Percentiles rank a stretch among this genome's conserved stretches.
Conservation (phyloP, 345 rosid genomes). For the Adansonia digitata region DNA sequence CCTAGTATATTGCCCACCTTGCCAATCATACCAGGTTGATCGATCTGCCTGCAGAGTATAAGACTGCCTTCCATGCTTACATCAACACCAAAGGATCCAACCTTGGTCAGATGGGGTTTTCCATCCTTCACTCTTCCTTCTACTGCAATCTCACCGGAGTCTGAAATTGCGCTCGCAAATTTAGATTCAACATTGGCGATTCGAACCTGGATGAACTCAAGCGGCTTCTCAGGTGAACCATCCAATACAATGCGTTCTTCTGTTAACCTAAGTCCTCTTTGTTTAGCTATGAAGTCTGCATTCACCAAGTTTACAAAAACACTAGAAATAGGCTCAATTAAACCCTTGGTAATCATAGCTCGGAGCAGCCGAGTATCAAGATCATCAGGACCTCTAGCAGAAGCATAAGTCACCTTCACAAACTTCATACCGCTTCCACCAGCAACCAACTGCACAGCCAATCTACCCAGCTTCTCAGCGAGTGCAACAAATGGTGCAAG, state of each 20-base stretch:
- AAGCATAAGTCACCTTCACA: slow-evolving; percentile 50
- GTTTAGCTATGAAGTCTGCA: slow-evolving; percentile 63
- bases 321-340: slow-evolving; percentile 60
- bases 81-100: slow-evolving; percentile 66
- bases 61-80: slow-evolving; percentile 68
- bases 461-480: slow-evolving; percentile 57
- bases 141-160: slow-evolving; percentile 48
- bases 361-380: slow-evolving; percentile 69
- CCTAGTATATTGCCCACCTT: slow-evolving; percentile 55
- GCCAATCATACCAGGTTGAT: slow-evolving; percentile 73
- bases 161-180: slow-evolving; percentile 61
- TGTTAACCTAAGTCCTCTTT: slow-evolving; percentile 50
- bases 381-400: slow-evolving; percentile 65
- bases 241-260: slow-evolving; percentile 50
- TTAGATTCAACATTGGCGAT: slow-evolving; percentile 67
- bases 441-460: slow-evolving; percentile 63
- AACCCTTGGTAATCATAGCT: slow-evolving; percentile 68
- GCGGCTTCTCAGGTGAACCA: slow-evolving; percentile 54
- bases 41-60: slow-evolving; percentile 36
- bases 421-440: slow-evolving; percentile 67
- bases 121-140: slow-evolving; percentile 74
- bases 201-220: slow-evolving; percentile 56
- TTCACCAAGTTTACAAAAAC: slow-evolving; percentile 62
- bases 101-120: slow-evolving; percentile 51
- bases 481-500: slow-evolving; percentile 54